Conservation (phyloP, 352 stramenopile species). For the Pythium rhizo-oryzae region DNA sequence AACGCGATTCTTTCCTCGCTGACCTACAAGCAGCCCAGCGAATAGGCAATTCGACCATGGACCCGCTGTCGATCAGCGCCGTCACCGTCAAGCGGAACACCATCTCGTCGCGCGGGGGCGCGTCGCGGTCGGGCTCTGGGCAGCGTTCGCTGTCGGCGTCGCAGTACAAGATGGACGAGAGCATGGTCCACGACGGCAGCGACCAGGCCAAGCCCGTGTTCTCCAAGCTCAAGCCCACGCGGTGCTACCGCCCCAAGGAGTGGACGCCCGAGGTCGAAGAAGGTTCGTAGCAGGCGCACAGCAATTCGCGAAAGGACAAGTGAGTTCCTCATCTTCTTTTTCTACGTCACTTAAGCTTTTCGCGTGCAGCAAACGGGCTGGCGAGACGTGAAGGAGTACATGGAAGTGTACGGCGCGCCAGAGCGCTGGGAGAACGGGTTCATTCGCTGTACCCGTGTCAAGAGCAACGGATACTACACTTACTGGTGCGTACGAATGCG, state of each 20-base stretch:
- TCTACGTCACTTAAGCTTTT: constrained; percentile 41
- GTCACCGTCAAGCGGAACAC: constrained; percentile 30
- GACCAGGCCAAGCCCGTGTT: constrained; percentile 40
- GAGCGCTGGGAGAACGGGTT: constrained; percentile 77
- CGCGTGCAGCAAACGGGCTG: constrained; percentile 74
- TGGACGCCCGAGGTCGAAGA: constrained; percentile 73
- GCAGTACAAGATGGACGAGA: constrained; percentile 65
- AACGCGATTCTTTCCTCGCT: neutral
- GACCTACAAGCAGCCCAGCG: neutral
- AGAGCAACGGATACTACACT: constrained; percentile 84
- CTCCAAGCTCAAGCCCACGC: constrained; percentile 54
- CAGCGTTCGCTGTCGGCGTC: constrained; percentile 22
- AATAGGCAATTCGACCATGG: constrained; percentile 7
- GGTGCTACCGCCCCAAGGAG: constrained; percentile 68
- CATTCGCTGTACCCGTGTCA: constrained; percentile 79
- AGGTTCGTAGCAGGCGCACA: too few species aligned
- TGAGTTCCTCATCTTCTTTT: neutral
- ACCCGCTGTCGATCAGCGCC: constrained; percentile 26
- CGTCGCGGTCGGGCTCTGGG: constrained; percentile 27
- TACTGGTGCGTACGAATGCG: constrained; percentile 52
- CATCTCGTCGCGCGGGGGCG: constrained; percentile 41
- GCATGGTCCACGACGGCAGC: constrained; percentile 27
- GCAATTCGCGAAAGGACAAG: too few species aligned
- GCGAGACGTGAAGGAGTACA: constrained; percentile 83
- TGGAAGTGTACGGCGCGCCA: constrained; percentile 71